Evolutionary conservation across 2,329 filamentous ascomycete species (phyloP), one percentile per base, ranked within the genome.

Genomic region (Arthroderma sp.): DNA sequence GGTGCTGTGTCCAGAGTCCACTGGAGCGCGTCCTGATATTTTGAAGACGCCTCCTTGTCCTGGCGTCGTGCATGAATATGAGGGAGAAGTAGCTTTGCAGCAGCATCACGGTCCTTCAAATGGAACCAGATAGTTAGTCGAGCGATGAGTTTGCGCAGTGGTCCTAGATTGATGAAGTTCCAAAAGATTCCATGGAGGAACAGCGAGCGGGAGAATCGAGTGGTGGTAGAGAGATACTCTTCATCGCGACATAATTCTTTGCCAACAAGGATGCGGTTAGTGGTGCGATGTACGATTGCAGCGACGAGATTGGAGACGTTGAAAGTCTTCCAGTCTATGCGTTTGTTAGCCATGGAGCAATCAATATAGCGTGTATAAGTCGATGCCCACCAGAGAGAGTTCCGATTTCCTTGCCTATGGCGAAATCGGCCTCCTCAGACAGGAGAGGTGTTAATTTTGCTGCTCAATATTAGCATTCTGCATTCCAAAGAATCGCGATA

Each of bases 41-140:
- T 52, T 17, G 25, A 17, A 31, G 25, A 31, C 15, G 55, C 52
- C 19, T 67, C 62, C 9, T 62, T 59, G 21, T 56, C 58, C 2
- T 66, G 64, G 23, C 73, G 66, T 17, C 65, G 61, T 1, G 65
- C 51, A 21, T 74, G 65, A 41, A 69, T 67, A 0, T 70, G 69
- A 2, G 63, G 53, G 54, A 76, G 66, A 6, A 74, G 62, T 28
- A 66, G 58, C 38, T 68, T 66, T 4, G 68, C 67, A 49, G 65
- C 67, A 9, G 39, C 39, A 43, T 43, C 39, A 4, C 39, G 39
- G 9, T 43, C 39, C 1, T 59, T 62, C 5, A 71, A 56, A 37
- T 39, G 52, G 15, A 38, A n/a, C 15, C n/a, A 37, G 8, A 37
- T 37, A 2, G 31, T 35, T 5, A 37, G 35, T 3, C 21, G n/a